Evolutionary conservation across 1,139 yeast species (phyloP), one percentile per base, ranked within the genome.

Genomic region (Geotrichum carabidarum): DNA sequence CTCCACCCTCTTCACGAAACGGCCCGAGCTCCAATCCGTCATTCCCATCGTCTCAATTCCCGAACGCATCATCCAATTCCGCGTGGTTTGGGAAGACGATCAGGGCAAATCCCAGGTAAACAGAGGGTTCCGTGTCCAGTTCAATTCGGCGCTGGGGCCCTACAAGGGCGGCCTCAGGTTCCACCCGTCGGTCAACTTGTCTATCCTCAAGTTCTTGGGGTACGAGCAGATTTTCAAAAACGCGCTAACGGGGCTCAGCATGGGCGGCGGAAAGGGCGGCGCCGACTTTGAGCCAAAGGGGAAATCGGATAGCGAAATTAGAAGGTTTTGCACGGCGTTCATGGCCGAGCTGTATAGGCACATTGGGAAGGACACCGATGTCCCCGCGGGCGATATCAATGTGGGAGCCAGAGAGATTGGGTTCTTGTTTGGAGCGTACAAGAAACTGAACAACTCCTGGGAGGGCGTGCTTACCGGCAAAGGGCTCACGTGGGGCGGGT

Each of bases 201-300:
- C 97, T 55, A 87, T 93, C 72, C 81, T 93, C 72, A 93, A 93
- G 78, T 93, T 93, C 76, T 81, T 93, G 70, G 99, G 98, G 69
- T 93, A 88, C 73, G 99, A 93, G 79, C 99, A 93, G 78, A 90
- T 90, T 74, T 93, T 93, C 82, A 93, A 93, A 82, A 93, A 93
- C 72, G 98, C 99, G 54, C 80, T 93, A 69, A 93, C 99, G 66
- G 98, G 98, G 68, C 81, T 91, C 68, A 82, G 85, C 81, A 90
- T 93, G 87, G 99, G 99, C 73, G 99, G 99, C 79, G 99, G 96
- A 77, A 93, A 93, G 76, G 99, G 99, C 82, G 99, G 99, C 74
- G 80, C 96, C 61, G 96, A 93, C 77, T 93, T 93, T 75, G 89
- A 91, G 77, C 96, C 97, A 68, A 91, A 91, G 82, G 95, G 93